A percentile compares a stretch with the other conserved stretches of the same genome.
Conservation (phyloP, 306 rosid species). For the Styphnolobium japonicum region DNA sequence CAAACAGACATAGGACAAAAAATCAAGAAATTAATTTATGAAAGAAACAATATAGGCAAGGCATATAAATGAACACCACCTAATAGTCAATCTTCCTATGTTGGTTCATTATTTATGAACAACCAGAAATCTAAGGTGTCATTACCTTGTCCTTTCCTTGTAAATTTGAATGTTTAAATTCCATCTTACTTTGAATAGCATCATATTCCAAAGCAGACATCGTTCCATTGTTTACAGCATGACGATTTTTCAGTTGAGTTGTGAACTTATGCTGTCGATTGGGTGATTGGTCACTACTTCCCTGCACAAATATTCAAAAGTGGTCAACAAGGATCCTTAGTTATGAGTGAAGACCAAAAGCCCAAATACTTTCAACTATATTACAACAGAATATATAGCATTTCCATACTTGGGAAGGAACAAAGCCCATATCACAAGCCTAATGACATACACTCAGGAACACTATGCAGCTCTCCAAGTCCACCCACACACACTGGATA, state of each 20-base stretch:
- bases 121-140: slow-evolving; percentile 24
- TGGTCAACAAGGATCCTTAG: not conserved
- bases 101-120: not conserved
- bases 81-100: not conserved
- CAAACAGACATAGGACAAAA: not conserved
- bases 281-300: slow-evolving; percentile 50
- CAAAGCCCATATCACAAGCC: not conserved
- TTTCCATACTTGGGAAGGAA: not conserved
- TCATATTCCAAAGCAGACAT: slow-evolving; percentile 31
- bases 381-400: not conserved
- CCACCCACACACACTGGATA: not conserved
- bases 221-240: slow-evolving; percentile 49
- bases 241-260: slow-evolving; percentile 33
- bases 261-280: slow-evolving; percentile 48
- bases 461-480: not conserved
- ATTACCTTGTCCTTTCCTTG: slow-evolving; percentile 52
- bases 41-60: not conserved
- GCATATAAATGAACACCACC: not conserved
- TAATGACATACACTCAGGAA: not conserved
- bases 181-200: slow-evolving; percentile 33
- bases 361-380: not conserved
- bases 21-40: not conserved
- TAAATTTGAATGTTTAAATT: slow-evolving; percentile 38
- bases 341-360: not conserved
- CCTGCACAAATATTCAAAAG: slow-evolving; percentile 40